A percentile compares a stretch with the other conserved stretches of the same genome.
These are phyloP conservation scores for Rutstroemia sp. DNA, from an alignment of 2,329 filamentous ascomycete genomes.

Conservation along the genomic window DNA sequence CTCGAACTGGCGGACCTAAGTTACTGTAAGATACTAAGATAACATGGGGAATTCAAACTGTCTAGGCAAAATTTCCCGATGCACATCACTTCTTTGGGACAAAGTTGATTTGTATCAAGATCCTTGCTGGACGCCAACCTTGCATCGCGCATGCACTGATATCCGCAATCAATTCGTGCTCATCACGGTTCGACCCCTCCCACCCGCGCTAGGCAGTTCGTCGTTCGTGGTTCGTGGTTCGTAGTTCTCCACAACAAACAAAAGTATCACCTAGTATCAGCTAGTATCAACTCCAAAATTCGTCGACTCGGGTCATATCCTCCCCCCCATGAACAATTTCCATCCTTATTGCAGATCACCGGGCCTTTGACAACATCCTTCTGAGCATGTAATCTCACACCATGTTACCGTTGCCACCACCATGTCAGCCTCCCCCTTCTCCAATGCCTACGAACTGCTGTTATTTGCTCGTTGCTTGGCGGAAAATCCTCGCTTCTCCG, in stretches of 20 bases:
- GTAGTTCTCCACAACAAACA: too few relatives aligned
- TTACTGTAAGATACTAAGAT: too few relatives aligned
- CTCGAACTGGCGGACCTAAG: not conserved
- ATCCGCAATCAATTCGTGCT: not conserved
- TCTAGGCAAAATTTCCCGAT: constrained; percentile 3
- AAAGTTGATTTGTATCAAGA: constrained; percentile 1
- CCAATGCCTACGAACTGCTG: not conserved
- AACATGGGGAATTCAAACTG: too few relatives aligned
- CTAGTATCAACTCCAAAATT: not conserved
- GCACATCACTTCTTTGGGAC: constrained; percentile 10
- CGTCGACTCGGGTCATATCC: too few relatives aligned
- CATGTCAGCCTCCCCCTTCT: not conserved
- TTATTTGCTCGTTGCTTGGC: not conserved
- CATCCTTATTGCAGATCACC: too few relatives aligned
- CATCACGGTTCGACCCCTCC: not conserved
- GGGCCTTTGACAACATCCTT: too few relatives aligned
- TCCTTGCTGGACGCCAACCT: not conserved
- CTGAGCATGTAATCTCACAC: not conserved
- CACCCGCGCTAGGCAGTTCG: too few relatives aligned
- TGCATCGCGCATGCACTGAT: not conserved
- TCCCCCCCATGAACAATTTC: too few relatives aligned
- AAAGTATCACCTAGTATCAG: not conserved
- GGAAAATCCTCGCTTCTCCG: not conserved
- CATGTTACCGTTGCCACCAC: not conserved
- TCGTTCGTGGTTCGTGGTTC: too few relatives aligned